phyloP scores from a whole-genome alignment of 371 early-diverging fungal species.

The Mortierella sp. region DNA sequence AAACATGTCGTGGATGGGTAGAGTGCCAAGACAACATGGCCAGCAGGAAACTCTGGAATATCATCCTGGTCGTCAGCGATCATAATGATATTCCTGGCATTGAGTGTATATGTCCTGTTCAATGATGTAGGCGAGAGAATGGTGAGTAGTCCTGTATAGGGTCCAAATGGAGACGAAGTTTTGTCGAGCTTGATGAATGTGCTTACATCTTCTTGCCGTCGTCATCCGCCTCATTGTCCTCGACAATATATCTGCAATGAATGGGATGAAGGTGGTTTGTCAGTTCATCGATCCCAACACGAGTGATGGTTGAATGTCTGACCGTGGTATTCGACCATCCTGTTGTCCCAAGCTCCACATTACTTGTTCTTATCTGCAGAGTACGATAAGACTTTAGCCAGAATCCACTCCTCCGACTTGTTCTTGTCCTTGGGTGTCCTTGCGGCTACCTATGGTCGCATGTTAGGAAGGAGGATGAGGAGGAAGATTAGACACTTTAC shows the following conservation, averaged over 20 bases:
- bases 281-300: not conserved
- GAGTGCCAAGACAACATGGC: slow-evolving; percentile 80
- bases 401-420: slow-evolving; percentile 78
- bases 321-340: no score
- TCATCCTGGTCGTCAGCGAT: slow-evolving; percentile 64
- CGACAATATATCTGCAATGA: slow-evolving; percentile 68
- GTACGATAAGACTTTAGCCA: slow-evolving; percentile 73
- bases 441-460: slow-evolving; percentile 66
- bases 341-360: no score
- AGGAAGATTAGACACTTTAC: not conserved
- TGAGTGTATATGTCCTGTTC: slow-evolving; percentile 68
- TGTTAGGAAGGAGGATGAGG: not conserved
- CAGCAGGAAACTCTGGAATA: slow-evolving; percentile 66
- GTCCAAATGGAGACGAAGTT: not conserved
- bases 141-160: not conserved
- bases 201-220: slow-evolving; percentile 70
- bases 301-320: not conserved
- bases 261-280: not conserved
- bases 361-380: slow-evolving; percentile 73
- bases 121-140: not conserved
- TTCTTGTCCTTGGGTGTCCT: slow-evolving; percentile 70
- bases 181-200: no score
- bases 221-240: slow-evolving; percentile 81
- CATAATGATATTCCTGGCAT: slow-evolving; percentile 70
- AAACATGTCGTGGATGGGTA: slow-evolving; percentile 91